Conservation (phyloP, 139 green algal species). For the Coelastrella sp. region DNA sequence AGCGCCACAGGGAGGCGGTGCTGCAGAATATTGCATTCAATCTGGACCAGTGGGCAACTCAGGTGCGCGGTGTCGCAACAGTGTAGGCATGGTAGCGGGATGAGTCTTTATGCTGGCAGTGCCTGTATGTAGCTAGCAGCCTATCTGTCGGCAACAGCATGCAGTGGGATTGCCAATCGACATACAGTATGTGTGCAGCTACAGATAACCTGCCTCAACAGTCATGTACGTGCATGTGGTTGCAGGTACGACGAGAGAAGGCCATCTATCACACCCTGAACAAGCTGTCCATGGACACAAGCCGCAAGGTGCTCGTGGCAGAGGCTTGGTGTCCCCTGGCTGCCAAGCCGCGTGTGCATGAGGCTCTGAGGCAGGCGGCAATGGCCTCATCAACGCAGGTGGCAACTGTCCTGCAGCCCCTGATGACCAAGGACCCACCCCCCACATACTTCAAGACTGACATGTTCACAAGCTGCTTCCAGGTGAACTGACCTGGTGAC, state of each 20-base stretch:
- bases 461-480: slow-evolving; percentile 93
- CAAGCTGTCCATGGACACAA: slow-evolving; percentile 95
- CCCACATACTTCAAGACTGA: slow-evolving; percentile 96
- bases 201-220: too few species aligned
- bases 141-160: not conserved
- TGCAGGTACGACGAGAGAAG: slow-evolving; percentile 83
- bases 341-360: slow-evolving; percentile 67
- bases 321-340: slow-evolving; percentile 93
- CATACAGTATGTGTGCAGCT: too few species aligned
- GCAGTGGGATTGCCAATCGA: too few species aligned
- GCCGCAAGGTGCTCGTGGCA: slow-evolving; percentile 92
- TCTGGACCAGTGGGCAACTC: slow-evolving; percentile 33
- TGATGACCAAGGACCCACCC: slow-evolving; percentile 87
- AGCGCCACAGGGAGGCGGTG: slow-evolving; percentile 77
- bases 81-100: not conserved
- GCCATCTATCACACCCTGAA: slow-evolving; percentile 98
- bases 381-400: slow-evolving; percentile 66
- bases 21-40: slow-evolving; percentile 72
- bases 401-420: slow-evolving; percentile 90
- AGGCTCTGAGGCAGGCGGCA: slow-evolving; percentile 75
- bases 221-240: too few species aligned
- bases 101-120: not conserved
- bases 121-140: not conserved
- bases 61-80: not conserved
- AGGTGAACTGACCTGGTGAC: slow-evolving; percentile 60